Conservation (phyloP, 805 yeast species). For the Saccharomycopsis selenospora region DNA sequence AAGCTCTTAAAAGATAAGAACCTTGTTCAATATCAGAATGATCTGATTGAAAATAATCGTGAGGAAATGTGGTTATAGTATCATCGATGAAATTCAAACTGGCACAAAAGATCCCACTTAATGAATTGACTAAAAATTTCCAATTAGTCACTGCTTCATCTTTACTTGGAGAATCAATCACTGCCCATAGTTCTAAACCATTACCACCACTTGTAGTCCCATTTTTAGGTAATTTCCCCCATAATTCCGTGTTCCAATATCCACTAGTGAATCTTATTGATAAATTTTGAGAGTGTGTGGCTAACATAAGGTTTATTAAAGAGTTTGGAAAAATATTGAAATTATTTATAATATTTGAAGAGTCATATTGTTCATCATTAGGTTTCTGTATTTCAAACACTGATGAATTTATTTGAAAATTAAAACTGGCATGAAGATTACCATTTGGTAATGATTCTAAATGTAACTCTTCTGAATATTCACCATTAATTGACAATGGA, state of each 20-base stretch:
- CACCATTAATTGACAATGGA: not conserved
- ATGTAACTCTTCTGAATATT: conserved; percentile 13
- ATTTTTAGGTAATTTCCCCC: conserved; percentile 74
- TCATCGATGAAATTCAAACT: conserved; percentile 83
- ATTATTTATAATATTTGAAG: conserved; percentile 25
- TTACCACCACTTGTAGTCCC: conserved; percentile 83
- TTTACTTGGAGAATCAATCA: conserved; percentile 55
- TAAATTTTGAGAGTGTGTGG: conserved; percentile 62
- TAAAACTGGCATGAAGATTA: conserved; percentile 17
- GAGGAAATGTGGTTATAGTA: conserved; percentile 66
- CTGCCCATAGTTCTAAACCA: conserved; percentile 92
- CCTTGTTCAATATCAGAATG: conserved; percentile 28
- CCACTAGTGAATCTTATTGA: conserved; percentile 89
- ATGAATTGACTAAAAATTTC: conserved; percentile 61
- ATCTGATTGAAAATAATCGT: conserved; percentile 32
- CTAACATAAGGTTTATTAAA: conserved; percentile 65
- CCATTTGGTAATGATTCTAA: conserved; percentile 20
- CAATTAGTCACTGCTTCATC: conserved; percentile 57
- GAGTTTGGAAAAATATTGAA: conserved; percentile 73
- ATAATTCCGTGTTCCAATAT: conserved; percentile 83
- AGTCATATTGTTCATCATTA: conserved; percentile 9
- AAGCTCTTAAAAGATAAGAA: conserved; percentile 63
- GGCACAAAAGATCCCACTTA: conserved; percentile 93
- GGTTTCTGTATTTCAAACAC: conserved; percentile 2
- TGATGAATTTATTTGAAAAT: conserved; percentile 13